phyloP scores from a whole-genome alignment of 495 filamentous ascomycete genomes.

The Tetracladium marchalianum region DNA sequence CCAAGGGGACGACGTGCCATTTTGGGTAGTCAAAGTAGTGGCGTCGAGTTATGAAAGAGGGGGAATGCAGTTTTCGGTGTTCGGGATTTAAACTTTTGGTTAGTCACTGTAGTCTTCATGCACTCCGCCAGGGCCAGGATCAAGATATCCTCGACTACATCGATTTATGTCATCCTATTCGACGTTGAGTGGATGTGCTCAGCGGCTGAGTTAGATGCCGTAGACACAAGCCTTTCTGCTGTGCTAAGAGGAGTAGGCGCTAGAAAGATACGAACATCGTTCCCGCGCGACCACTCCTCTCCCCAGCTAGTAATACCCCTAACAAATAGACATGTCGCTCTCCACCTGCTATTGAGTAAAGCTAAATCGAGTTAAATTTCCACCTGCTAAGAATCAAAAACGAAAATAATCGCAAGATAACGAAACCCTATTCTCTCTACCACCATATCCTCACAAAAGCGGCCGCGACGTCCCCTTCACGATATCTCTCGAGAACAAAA shows the following conservation, averaged over 20 bases:
- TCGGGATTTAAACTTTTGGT: too few relatives aligned
- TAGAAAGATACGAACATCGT: constrained; percentile 6
- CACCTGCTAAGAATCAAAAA: constrained; percentile 8
- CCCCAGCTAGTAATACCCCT: constrained; percentile 9
- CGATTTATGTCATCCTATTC: background rate
- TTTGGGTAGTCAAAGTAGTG: too few relatives aligned
- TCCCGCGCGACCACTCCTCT: constrained; percentile 8
- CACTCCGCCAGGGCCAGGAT: background rate
- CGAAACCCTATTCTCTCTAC: constrained; percentile 3
- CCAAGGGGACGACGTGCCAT: too few relatives aligned
- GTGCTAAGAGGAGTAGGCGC: too few relatives aligned
- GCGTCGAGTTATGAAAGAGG: too few relatives aligned
- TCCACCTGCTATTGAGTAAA: constrained; percentile 15
- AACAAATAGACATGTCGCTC: constrained; percentile 18
- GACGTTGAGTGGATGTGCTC: too few relatives aligned
- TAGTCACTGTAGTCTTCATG: constrained; percentile 1
- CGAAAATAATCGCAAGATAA: constrained; percentile 12
- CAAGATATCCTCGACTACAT: background rate
- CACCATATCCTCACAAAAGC: constrained; percentile 10
- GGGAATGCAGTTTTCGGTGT: too few relatives aligned
- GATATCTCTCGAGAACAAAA: constrained; percentile 5
- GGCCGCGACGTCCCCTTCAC: constrained; percentile 6
- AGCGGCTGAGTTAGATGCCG: too few relatives aligned
- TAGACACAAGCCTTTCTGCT: too few relatives aligned
- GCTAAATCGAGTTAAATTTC: constrained; percentile 20